These are phyloP conservation scores for Eimeria necatrix DNA, from an alignment of 169 alveolate genomes.

Conservation along the genomic window DNA sequence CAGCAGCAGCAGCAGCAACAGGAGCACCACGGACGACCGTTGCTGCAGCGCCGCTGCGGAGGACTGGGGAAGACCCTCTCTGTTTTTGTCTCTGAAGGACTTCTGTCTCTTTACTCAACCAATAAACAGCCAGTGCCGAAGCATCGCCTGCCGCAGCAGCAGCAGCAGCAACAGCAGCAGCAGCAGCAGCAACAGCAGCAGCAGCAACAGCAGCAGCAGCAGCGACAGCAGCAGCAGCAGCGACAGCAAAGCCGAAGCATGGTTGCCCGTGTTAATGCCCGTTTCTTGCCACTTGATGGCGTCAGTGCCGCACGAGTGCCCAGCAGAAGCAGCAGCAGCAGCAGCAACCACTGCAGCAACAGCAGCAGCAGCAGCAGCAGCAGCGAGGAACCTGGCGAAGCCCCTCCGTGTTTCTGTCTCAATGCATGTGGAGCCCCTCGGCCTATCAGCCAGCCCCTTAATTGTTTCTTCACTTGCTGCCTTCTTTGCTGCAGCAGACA, in stretches of 20 bases:
- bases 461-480: neutral
- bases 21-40: slow-evolving; percentile 19
- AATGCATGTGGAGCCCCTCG: neutral
- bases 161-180: slow-evolving; percentile 16
- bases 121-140: neutral
- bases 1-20: slow-evolving; percentile 47
- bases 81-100: neutral
- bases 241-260: neutral
- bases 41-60: neutral
- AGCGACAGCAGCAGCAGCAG: slow-evolving; percentile 29
- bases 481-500: neutral
- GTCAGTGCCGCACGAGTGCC: neutral
- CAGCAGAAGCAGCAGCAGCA: neutral
- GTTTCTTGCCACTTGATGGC: slow-evolving; percentile 1
- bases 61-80: neutral
- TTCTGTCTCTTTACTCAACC: neutral
- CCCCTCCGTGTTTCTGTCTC: slow-evolving; percentile 12
- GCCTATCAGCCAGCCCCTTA: neutral
- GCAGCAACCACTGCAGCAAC: neutral
- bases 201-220: slow-evolving; percentile 15
- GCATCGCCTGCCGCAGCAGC: slow-evolving; percentile 3
- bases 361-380: neutral
- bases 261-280: slow-evolving; percentile 45
- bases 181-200: slow-evolving; percentile 24
- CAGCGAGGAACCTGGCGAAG: neutral